phyloP scores from a whole-genome alignment of 768 basidiomycete genomes.

The Lentinus brumalis region DNA sequence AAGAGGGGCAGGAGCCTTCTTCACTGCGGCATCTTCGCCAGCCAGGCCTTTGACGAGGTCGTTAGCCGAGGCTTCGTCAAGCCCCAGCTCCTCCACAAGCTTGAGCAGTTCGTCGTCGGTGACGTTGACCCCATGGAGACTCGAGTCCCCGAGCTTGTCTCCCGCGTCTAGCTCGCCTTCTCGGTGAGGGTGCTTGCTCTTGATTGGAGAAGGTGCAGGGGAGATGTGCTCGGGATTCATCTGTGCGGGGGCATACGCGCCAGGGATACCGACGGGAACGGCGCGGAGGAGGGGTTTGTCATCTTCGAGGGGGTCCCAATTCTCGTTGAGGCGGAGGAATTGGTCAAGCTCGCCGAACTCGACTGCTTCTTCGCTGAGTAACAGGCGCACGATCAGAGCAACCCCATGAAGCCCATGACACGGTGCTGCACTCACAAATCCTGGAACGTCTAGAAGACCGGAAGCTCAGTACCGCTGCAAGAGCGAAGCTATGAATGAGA shows the following conservation, averaged over 20 bases:
- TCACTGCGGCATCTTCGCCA: slow-evolving; percentile 20
- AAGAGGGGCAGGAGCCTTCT: slow-evolving; percentile 8
- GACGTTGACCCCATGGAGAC: slow-evolving; percentile 75
- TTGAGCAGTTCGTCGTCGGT: slow-evolving; percentile 74
- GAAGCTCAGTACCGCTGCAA: not conserved
- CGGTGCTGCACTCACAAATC: slow-evolving; percentile 60
- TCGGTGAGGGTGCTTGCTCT: slow-evolving; percentile 56
- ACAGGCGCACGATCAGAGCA: not conserved
- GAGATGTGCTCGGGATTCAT: slow-evolving; percentile 79
- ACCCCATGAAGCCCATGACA: slow-evolving; percentile 7
- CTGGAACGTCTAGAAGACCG: slow-evolving; percentile 55
- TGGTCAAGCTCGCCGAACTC: slow-evolving; percentile 71
- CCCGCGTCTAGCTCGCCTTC: slow-evolving; percentile 64
- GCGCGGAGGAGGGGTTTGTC: slow-evolving; percentile 55
- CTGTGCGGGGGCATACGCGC: slow-evolving; percentile 70
- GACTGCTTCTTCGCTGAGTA: slow-evolving; percentile 79
- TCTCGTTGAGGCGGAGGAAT: slow-evolving; percentile 74
- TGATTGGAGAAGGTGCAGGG: slow-evolving; percentile 37
- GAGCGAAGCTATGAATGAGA: slow-evolving; percentile 22
- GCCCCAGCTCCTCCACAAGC: slow-evolving; percentile 73
- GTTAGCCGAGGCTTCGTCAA: slow-evolving; percentile 75
- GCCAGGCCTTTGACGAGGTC: slow-evolving; percentile 68
- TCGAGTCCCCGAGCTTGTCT: slow-evolving; percentile 67
- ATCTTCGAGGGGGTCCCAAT: slow-evolving; percentile 65
- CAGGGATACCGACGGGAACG: slow-evolving; percentile 78